phyloP scores from a whole-genome alignment of 2,329 filamentous ascomycete genomes.

The Geosmithia flava region DNA sequence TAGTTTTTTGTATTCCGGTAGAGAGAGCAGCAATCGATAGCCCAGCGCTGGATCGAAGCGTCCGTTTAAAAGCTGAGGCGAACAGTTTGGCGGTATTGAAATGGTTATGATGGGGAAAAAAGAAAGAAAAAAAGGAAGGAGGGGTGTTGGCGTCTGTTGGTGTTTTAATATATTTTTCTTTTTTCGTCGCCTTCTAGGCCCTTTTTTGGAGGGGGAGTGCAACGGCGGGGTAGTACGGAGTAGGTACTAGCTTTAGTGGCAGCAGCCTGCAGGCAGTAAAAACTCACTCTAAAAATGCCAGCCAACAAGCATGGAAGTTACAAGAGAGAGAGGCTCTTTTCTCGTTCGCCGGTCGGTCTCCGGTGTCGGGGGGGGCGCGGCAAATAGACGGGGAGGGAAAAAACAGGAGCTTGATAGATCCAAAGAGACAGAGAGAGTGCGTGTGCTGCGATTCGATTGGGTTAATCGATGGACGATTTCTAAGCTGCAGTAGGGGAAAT shows the following conservation, averaged over 20 bases:
- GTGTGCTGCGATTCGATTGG: constrained; percentile 2
- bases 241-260: too few species aligned
- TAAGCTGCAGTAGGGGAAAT: constrained; percentile 1
- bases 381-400: not conserved
- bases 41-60: constrained; percentile 63
- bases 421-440: not conserved
- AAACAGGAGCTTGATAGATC: not conserved
- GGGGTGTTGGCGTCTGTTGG: not conserved
- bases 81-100: constrained; percentile 68
- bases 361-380: not conserved
- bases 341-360: not conserved
- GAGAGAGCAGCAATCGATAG: constrained; percentile 61
- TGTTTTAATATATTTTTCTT: not conserved
- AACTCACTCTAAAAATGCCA: too few species aligned
- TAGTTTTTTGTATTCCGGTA: constrained; percentile 43
- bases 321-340: not conserved
- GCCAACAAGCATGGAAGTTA: too few species aligned
- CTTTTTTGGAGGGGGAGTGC: too few species aligned
- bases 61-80: constrained; percentile 66
- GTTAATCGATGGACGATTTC: constrained; percentile 2
- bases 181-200: not conserved
- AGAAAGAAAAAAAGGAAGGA: not conserved
- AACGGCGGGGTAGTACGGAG: too few species aligned
- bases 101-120: not conserved
- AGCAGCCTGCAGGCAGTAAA: too few species aligned